A percentile compares a stretch with the other conserved stretches of the same genome.
Evolutionary conservation across 805 yeast species (phyloP).

Genomic region (Pichia membranifaciens): DNA sequence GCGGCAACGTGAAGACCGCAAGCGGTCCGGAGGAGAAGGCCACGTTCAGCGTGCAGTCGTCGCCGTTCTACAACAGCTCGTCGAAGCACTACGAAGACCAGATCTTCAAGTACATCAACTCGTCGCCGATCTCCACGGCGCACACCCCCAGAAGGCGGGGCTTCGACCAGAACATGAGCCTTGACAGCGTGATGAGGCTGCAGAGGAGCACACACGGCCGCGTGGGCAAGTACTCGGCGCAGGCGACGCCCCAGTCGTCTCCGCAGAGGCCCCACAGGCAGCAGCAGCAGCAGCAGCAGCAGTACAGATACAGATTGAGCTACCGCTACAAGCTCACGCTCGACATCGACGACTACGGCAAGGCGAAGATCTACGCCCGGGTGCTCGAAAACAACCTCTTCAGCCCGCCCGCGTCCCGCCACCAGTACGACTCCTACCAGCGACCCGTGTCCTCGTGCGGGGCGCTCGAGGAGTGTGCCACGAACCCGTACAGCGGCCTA

Average conservation of each 20-base stretch:
- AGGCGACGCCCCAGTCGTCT: no score
- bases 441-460: no score
- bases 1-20: neutral
- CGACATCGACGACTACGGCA: conserved; percentile 9
- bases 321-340: conserved; percentile 6
- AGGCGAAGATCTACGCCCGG: conserved; percentile 7
- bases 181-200: neutral
- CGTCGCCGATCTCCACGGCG: conserved; percentile 8
- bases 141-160: neutral
- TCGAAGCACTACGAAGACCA: conserved; percentile 7
- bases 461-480: no score
- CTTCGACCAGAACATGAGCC: neutral
- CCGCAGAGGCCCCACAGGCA: no score
- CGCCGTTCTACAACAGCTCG: neutral
- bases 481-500: neutral
- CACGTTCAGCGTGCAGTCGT: neutral
- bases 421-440: no score
- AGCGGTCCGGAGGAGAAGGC: neutral
- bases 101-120: conserved; percentile 11
- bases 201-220: no score
- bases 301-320: neutral
- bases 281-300: neutral
- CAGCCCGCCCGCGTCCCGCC: neutral
- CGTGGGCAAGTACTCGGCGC: neutral
- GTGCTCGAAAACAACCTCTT: conserved; percentile 5